phyloP scores from a whole-genome alignment of 768 basidiomycete genomes.

The Suillus luteus region DNA sequence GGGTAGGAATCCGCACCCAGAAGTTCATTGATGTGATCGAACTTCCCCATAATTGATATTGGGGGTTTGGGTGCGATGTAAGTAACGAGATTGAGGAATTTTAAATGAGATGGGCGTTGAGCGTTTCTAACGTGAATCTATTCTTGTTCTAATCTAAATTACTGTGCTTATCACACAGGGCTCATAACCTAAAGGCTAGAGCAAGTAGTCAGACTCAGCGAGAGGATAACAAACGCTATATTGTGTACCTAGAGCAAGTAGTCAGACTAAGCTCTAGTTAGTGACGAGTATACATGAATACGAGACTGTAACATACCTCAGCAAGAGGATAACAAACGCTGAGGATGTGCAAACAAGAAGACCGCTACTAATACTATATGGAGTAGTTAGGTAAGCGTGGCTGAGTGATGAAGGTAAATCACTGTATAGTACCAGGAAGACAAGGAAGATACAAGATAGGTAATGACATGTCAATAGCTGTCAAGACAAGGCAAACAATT shows the following conservation, averaged over 20 bases:
- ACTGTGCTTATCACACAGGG: no score
- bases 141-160: no score
- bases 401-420: slow-evolving; percentile 1
- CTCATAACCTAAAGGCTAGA: not conserved
- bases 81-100: no score
- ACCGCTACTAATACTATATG: not conserved
- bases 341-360: not conserved
- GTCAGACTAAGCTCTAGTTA: slow-evolving; percentile 1
- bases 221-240: not conserved
- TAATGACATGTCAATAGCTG: no score
- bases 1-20: no score
- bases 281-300: not conserved
- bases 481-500: no score
- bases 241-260: not conserved
- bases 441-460: no score
- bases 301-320: not conserved
- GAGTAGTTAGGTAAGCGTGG: not conserved
- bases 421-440: not conserved
- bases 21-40: no score
- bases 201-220: not conserved
- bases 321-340: not conserved
- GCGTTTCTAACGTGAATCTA: no score
- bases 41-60: no score
- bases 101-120: no score
- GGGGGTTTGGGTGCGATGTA: no score